phyloP scores from a whole-genome alignment of 805 yeast species.

The Torulaspora indica region DNA sequence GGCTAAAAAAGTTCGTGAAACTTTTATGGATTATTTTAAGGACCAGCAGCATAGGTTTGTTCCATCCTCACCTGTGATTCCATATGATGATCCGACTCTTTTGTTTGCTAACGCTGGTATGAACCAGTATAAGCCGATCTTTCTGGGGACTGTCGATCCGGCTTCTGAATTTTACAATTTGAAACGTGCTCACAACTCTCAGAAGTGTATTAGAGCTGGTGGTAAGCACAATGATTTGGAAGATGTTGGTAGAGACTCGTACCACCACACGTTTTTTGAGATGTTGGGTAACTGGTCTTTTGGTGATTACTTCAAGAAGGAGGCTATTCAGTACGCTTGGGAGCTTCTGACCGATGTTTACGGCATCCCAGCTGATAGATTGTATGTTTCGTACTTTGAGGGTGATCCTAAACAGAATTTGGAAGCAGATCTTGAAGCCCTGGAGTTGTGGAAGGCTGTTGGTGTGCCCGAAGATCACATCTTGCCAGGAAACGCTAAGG shows the following conservation, averaged over 20 bases:
- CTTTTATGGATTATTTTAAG: constrained; percentile 79
- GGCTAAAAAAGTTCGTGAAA: constrained; percentile 60
- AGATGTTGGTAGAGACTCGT: constrained; percentile 96
- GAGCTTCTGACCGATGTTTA: constrained; percentile 81
- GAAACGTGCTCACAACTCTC: constrained; percentile 91
- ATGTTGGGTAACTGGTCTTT: constrained; percentile 99
- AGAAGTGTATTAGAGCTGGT: constrained; percentile 98
- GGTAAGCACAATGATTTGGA: constrained; percentile 98
- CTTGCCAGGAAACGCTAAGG: constrained; percentile 83
- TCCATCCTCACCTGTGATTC: constrained; percentile 91
- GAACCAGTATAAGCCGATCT: constrained; percentile 98
- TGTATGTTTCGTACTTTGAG: constrained; percentile 94
- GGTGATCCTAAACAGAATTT: constrained; percentile 82
- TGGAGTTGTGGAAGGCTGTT: constrained; percentile 73
- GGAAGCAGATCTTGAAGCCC: constrained; percentile 92
- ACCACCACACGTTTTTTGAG: constrained; percentile 97
- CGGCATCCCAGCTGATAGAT: constrained; percentile 69
- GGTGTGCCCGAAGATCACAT: constrained; percentile 93
- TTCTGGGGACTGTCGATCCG: constrained; percentile 96
- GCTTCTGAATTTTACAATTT: constrained; percentile 76
- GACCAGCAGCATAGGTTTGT: constrained; percentile 70
- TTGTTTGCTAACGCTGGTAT: constrained; percentile 98
- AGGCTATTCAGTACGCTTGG: constrained; percentile 88
- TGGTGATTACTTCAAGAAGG: constrained; percentile 97
- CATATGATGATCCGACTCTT: constrained; percentile 96